Base-by-base conservation (phyloP, 2,329 filamentous ascomycete species). In the Cladophialophora yegresii region DNA sequence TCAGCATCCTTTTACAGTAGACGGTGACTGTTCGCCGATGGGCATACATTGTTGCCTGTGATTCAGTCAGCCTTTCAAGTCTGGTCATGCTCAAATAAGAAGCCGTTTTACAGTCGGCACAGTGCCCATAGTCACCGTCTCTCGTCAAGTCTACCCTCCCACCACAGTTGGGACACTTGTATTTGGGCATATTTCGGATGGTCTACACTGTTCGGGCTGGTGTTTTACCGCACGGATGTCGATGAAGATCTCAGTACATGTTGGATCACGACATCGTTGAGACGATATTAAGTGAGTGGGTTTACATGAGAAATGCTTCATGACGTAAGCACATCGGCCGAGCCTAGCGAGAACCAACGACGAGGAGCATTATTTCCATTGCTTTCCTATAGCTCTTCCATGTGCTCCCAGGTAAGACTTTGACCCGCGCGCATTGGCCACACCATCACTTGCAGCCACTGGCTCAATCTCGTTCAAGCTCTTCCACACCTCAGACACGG, bases 381-480 rank as follows among this genome's bases (percentile, higher is more conserved):
- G 56, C 53, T 62, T 63, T n/a, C 67, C 63, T 36, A 66, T 65
- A 22, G 53, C 63, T 33, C 54, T 59, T 22, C 64, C 65, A 56
- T 64, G 43, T 9, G 93, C 92, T 77, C 93, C 93, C 77, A 97
- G 87, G 83, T 90, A 92, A 85, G 97, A 93, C 85, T 98, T 97
- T 88, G 97, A 86, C 77, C 90, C 87, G 79, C 88, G 86, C 77
- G 87, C 82, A 81, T 88, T 87, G 85, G 54, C 53, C 22, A 28
- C 28, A 13, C 45, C 47, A 54, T 40, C 13, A 10, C 30, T 55
- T 4, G 54, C 26, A n/a, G 26, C 45, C 4, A 30, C 33, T 13
- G 47, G 13, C 8, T 56, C 43, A 20, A n/a, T 62, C 57, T 84
- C 79, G 69, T 85, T 89, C 61, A 95, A 78, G 45, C 85, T 84